Evolutionary conservation across 2,329 filamentous ascomycete species (phyloP), one percentile per base, ranked within the genome.

Genomic region (Neonectria ditissima): DNA sequence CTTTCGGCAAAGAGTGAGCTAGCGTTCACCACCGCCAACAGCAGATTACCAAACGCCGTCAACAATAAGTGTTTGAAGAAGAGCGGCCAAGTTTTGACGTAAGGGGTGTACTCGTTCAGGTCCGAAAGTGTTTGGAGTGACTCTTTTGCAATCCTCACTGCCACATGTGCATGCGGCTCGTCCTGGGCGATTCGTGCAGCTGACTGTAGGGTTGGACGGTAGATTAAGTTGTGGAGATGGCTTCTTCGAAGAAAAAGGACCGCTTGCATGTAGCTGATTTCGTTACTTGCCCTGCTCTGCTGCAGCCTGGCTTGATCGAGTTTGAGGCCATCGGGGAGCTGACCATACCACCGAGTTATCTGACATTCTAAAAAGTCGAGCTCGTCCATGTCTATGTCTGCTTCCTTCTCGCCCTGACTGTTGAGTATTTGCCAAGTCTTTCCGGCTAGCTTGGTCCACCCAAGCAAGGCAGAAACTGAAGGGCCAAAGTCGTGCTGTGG

Each of bases 41-140:
- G 18, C 4, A 59, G 26, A 22, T 59, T 59, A 6, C 55, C 55
- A 41, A 59, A 59, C 2, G 55, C 47, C 11, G 47, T 22, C 1
- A 59, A 44, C 8, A 59, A 37, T 6, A 20, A 7, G n/a, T 59
- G 37, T 47, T 59, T 59, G 28, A 59, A 59, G 9, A 59, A 59
- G 39, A 59, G 30, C 2, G 34, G 45, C 16, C 32, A 28, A 28
- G 28, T 51, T n/a, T 34, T 22, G 11, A 59, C 52, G 13, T 43
- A 45, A 11, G 41, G 47, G 11, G 55, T 59, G 2, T 10, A 44
- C 4, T 51, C 47, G 16, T 59, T 59, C n/a, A 59, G 43, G 16
- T 52, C 47, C 5, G 24, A 30, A n/a, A 59, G 32, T 13, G 24
- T 45, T 16, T 28, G 47, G 3, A 59, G 34, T 2, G 55, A 28